Conservation (phyloP, 2,329 filamentous ascomycete genomes). For the Pestalotiopsis sp. region DNA sequence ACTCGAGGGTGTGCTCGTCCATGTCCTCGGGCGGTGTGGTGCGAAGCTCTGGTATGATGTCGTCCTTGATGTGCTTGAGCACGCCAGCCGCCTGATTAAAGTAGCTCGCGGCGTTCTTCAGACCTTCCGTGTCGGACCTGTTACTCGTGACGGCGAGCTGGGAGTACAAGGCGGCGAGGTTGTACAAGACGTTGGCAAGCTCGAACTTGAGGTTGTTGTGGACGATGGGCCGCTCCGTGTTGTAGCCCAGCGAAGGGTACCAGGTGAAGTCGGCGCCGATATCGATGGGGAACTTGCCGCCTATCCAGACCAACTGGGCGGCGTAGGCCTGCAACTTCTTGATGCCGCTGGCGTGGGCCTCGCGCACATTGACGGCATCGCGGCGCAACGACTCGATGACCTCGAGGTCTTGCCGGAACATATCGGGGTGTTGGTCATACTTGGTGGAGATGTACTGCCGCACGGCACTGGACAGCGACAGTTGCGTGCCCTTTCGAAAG, state of each 20-base stretch:
- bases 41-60: slow-evolving; percentile 80
- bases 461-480: slow-evolving; percentile 81
- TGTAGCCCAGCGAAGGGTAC: slow-evolving; percentile 93
- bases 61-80: slow-evolving; percentile 74
- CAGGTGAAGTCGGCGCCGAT: slow-evolving; percentile 95
- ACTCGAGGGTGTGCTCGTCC: slow-evolving; percentile 85
- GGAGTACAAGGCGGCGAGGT: slow-evolving; percentile 90
- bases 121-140: slow-evolving; percentile 75
- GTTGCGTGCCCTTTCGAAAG: slow-evolving; percentile 81
- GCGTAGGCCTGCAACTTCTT: slow-evolving; percentile 90
- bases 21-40: slow-evolving; percentile 91
- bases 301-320: slow-evolving; percentile 89
- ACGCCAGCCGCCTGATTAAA: slow-evolving; percentile 88
- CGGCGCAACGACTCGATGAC: slow-evolving; percentile 81
- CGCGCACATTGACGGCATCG: slow-evolving; percentile 86
- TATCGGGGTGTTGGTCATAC: slow-evolving; percentile 98
- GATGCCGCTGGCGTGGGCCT: slow-evolving; percentile 85
- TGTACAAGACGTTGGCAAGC: slow-evolving; percentile 89
- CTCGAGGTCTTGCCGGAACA: slow-evolving; percentile 86
- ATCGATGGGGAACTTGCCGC: slow-evolving; percentile 95
- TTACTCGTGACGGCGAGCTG: slow-evolving; percentile 85
- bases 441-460: slow-evolving; percentile 96
- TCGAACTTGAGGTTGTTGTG: slow-evolving; percentile 77
- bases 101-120: slow-evolving; percentile 87
- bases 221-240: slow-evolving; percentile 71